These are phyloP conservation scores for Ogataea salicorniae DNA, from an alignment of 805 yeast species.

Conservation along the genomic window DNA sequence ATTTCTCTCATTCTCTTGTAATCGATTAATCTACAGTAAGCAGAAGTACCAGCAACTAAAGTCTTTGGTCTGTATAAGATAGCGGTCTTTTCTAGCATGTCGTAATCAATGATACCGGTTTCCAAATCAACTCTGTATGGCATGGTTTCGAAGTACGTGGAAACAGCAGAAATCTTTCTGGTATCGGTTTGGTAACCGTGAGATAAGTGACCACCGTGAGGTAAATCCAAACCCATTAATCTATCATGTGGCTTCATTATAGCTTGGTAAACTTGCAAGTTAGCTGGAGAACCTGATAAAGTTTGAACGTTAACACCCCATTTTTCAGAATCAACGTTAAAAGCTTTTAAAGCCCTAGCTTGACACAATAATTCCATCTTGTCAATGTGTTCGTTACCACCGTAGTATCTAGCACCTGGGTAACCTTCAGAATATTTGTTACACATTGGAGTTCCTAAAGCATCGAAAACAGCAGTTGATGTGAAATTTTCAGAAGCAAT, in stretches of 20 bases:
- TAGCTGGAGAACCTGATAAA: conserved; percentile 95
- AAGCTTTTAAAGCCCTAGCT: conserved; percentile 83
- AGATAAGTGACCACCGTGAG: conserved; percentile 97
- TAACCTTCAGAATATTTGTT: conserved; percentile 98
- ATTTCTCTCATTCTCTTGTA: conserved; percentile 86
- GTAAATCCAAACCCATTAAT: conserved; percentile 94
- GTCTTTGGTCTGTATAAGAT: conserved; percentile 88
- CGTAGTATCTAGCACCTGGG: conserved; percentile 97
- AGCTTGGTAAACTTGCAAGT: conserved; percentile 87
- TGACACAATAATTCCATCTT: conserved; percentile 87
- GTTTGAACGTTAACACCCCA: conserved; percentile 99
- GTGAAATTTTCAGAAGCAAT: conserved; percentile 97
- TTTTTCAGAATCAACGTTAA: conserved; percentile 63
- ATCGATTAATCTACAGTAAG: conserved; percentile 87
- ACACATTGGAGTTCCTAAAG: conserved; percentile 93
- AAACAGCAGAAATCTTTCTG: conserved; percentile 84
- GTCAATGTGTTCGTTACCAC: conserved; percentile 95
- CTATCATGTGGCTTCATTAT: conserved; percentile 85
- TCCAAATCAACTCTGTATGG: conserved; percentile 85
- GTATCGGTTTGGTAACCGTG: conserved; percentile 94
- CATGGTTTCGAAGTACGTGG: conserved; percentile 96
- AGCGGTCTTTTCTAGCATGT: conserved; percentile 76
- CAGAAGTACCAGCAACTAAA: conserved; percentile 95
- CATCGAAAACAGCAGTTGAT: conserved; percentile 89
- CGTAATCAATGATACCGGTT: conserved; percentile 92